Evolutionary conservation across 2,329 filamentous ascomycete species (phyloP).

Genomic region (Fusarium sambucinum): DNA sequence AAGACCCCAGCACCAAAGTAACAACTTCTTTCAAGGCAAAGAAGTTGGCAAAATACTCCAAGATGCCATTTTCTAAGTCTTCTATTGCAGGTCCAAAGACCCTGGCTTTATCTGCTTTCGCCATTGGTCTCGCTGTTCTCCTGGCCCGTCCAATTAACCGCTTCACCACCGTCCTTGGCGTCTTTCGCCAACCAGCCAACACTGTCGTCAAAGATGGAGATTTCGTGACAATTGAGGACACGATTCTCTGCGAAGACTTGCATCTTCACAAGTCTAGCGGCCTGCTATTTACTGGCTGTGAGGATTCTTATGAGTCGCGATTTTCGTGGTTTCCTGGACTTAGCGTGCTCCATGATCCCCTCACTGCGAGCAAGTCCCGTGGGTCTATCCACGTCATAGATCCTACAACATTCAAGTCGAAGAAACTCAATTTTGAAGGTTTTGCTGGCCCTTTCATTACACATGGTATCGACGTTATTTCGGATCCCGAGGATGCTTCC

Average conservation of each 20-base stretch:
- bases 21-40: neutral
- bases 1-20: neutral
- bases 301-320: conserved; percentile 57
- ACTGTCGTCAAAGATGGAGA: conserved; percentile 38
- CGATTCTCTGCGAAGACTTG: conserved; percentile 69
- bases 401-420: conserved; percentile 50
- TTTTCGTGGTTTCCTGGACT: conserved; percentile 66
- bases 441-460: conserved; percentile 68
- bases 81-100: neutral
- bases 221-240: conserved; percentile 62
- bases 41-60: neutral
- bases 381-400: conserved; percentile 67
- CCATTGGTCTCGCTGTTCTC: neutral
- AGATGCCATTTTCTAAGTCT: neutral
- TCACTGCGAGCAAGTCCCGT: conserved; percentile 51
- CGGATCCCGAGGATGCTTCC: conserved; percentile 55
- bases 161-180: conserved; percentile 42
- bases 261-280: conserved; percentile 64
- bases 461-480: conserved; percentile 71
- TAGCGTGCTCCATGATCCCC: conserved; percentile 56
- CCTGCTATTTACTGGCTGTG: conserved; percentile 68
- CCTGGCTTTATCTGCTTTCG: neutral
- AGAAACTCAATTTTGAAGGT: conserved; percentile 59
- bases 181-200: conserved; percentile 44
- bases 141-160: conserved; percentile 5